Evolutionary conservation across 2,329 filamentous ascomycete species (phyloP).

Genomic region (Talaromyces sp.): DNA sequence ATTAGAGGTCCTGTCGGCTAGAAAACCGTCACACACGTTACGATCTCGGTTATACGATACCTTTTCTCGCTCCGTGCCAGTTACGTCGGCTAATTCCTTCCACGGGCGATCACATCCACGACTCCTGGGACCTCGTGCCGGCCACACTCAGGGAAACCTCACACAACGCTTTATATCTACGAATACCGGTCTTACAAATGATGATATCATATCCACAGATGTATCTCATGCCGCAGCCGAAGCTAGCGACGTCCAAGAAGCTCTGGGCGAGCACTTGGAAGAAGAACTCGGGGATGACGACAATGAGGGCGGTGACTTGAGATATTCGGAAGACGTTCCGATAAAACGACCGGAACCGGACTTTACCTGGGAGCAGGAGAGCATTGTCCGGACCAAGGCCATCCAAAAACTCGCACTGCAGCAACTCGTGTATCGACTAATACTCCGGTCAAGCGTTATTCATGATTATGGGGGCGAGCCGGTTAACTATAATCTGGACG

Average conservation of each 20-base stretch:
- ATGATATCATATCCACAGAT: background rate
- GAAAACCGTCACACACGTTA: background rate
- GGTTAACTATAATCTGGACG: constrained; percentile 27
- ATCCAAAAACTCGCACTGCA: constrained; percentile 36
- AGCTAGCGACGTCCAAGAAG: background rate
- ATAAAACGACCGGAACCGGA: constrained; percentile 7
- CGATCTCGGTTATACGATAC: constrained; percentile 4
- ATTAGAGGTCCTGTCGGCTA: constrained; percentile 24
- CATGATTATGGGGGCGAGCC: constrained; percentile 33
- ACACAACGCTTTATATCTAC: background rate
- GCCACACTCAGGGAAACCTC: background rate
- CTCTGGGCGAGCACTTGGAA: background rate
- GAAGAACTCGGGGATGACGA: background rate
- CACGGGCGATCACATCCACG: background rate
- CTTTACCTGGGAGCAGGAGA: constrained; percentile 24
- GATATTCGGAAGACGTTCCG: constrained; percentile 14
- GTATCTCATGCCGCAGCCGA: background rate
- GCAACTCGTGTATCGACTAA: constrained; percentile 35
- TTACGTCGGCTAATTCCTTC: background rate
- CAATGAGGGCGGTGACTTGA: background rate
- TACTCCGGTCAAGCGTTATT: constrained; percentile 35
- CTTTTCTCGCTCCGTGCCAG: background rate
- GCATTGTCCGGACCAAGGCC: constrained; percentile 29
- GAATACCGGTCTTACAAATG: background rate
- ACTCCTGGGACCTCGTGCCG: background rate